Conservation (phyloP, 331 rosid genomes). For the Quercus phellos region DNA sequence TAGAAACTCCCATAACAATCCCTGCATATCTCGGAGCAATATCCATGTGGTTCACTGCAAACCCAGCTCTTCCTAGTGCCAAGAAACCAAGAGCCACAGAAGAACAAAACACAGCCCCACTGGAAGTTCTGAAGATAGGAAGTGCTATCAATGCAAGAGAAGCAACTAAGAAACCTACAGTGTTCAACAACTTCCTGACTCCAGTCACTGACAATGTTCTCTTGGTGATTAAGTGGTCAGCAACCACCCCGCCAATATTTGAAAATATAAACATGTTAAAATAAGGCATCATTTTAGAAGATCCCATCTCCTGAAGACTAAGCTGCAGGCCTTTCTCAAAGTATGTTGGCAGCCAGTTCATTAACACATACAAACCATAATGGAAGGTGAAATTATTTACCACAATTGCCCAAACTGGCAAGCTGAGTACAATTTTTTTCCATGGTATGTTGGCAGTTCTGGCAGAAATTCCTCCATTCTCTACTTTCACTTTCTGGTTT, state of each 20-base stretch:
- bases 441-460: slow-evolving; percentile 54
- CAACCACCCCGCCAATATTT: slow-evolving; percentile 79
- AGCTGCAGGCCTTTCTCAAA: slow-evolving; percentile 80
- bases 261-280: slow-evolving; percentile 87
- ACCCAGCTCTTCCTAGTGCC: slow-evolving; percentile 96
- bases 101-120: slow-evolving; percentile 90
- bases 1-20: slow-evolving; percentile 95
- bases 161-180: slow-evolving; percentile 75
- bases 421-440: slow-evolving; percentile 62
- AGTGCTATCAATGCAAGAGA: slow-evolving; percentile 71
- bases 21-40: slow-evolving; percentile 96
- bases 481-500: slow-evolving; percentile 37
- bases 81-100: slow-evolving; percentile 95
- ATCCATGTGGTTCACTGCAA: slow-evolving; percentile 97
- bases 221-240: slow-evolving; percentile 66
- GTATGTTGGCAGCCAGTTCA: slow-evolving; percentile 96
- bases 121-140: slow-evolving; percentile 76
- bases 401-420: slow-evolving; percentile 97
- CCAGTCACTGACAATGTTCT: slow-evolving; percentile 64
- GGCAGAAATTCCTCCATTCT: slow-evolving; percentile 24
- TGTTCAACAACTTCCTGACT: slow-evolving; percentile 79
- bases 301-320: slow-evolving; percentile 92
- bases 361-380: slow-evolving; percentile 79
- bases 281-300: slow-evolving; percentile 85
- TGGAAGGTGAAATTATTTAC: slow-evolving; percentile 95